Conservation (phyloP, 1,284 basidiomycete genomes). For the Pulchroboletus neoregius region DNA sequence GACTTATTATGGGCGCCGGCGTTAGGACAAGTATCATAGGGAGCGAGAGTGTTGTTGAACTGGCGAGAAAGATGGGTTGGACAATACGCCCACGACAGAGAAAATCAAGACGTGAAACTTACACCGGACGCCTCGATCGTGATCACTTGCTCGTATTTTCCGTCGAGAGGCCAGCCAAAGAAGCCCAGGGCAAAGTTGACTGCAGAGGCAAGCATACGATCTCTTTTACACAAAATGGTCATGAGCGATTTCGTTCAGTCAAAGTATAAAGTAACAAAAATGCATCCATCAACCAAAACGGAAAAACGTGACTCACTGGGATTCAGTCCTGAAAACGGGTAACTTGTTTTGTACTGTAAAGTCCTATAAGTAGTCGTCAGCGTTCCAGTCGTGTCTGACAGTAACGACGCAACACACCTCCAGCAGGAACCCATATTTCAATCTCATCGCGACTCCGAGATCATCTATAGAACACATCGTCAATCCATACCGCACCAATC, state of each 20-base stretch:
- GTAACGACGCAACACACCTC: constrained; percentile 40
- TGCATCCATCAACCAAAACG: background rate
- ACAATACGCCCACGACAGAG: background rate
- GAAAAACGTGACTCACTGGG: constrained; percentile 52
- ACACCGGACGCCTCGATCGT: constrained; percentile 62
- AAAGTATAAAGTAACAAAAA: background rate
- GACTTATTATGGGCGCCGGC: constrained; percentile 45
- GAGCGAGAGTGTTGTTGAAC: constrained; percentile 33
- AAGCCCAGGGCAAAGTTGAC: constrained; percentile 85
- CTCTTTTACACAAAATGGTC: constrained; percentile 36
- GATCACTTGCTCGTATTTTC: constrained; percentile 77
- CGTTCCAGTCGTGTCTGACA: background rate
- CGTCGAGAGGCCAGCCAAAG: constrained; percentile 78
- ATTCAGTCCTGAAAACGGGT: constrained; percentile 86
- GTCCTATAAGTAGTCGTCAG: constrained; percentile 43
- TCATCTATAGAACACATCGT: constrained; percentile 44
- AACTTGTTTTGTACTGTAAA: constrained; percentile 69
- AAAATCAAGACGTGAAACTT: constrained; percentile 21
- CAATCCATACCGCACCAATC: background rate
- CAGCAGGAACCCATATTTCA: constrained; percentile 79
- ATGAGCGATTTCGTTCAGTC: background rate
- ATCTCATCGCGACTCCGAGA: constrained; percentile 65
- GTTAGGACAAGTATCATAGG: constrained; percentile 47
- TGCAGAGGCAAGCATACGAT: constrained; percentile 81
- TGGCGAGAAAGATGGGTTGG: background rate